A percentile compares a stretch with the other conserved stretches of the same genome.
These are phyloP conservation scores for Pestalotiopsis sp. DNA, from an alignment of 2,329 filamentous ascomycete genomes.

Conservation along the genomic window DNA sequence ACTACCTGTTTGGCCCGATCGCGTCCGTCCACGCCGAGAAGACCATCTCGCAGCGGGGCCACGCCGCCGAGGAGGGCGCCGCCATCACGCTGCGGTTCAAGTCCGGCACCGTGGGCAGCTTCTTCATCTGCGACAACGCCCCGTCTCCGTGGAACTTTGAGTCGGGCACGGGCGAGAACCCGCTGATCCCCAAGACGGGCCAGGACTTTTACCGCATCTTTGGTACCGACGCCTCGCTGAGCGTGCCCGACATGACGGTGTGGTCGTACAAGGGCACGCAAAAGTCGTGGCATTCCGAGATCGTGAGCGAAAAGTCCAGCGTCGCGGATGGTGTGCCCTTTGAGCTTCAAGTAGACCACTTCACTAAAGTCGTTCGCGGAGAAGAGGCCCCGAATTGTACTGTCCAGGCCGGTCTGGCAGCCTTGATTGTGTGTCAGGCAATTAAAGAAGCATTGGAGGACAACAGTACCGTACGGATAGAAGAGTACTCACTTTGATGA, in stretches of 20 bases:
- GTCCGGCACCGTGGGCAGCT: constrained; percentile 58
- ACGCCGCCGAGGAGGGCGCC: constrained; percentile 58
- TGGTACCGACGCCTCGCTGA: constrained; percentile 51
- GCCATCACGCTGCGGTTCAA: constrained; percentile 55
- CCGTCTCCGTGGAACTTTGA: constrained; percentile 59
- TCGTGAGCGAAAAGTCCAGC: constrained; percentile 32
- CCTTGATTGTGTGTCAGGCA: constrained; percentile 52
- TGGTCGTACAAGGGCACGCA: constrained; percentile 45
- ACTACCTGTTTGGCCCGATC: constrained; percentile 58
- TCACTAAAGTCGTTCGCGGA: constrained; percentile 49
- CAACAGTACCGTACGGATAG: constrained; percentile 26
- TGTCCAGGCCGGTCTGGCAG: constrained; percentile 50
- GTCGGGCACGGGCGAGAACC: constrained; percentile 60
- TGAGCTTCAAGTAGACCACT: constrained; percentile 53
- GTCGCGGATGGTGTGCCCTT: constrained; percentile 42
- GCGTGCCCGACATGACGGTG: constrained; percentile 54
- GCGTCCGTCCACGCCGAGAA: constrained; percentile 52
- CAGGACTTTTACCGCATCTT: constrained; percentile 58
- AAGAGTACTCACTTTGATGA: constrained; percentile 13
- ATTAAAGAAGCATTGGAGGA: constrained; percentile 45
- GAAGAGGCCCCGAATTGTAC: constrained; percentile 47
- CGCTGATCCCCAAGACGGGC: constrained; percentile 44
- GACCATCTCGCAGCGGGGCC: constrained; percentile 43
- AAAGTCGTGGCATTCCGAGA: constrained; percentile 43
- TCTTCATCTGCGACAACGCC: constrained; percentile 55